phyloP scores from a whole-genome alignment of 2,329 filamentous ascomycete genomes.

The Colletotrichum lupini region DNA sequence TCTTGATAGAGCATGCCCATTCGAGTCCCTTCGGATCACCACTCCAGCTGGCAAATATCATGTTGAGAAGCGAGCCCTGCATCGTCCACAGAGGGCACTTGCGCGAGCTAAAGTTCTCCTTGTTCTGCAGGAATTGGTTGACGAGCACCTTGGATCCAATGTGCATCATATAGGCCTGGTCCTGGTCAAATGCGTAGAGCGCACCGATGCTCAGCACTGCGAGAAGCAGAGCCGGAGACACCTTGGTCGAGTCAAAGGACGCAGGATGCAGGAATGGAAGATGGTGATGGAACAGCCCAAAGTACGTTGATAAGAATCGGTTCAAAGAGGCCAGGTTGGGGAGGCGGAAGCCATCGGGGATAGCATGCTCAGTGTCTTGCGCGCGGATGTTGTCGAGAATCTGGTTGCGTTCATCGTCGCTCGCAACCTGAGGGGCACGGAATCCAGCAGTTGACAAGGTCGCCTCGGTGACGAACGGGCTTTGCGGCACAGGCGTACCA shows the following conservation, averaged over 20 bases:
- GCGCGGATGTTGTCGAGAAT: constrained; percentile 88
- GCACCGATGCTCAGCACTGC: constrained; percentile 95
- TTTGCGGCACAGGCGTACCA: constrained; percentile 78
- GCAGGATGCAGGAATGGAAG: constrained; percentile 94
- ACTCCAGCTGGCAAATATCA: constrained; percentile 99
- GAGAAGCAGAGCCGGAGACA: constrained; percentile 85
- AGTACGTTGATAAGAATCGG: constrained; percentile 94
- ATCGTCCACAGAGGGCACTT: constrained; percentile 99
- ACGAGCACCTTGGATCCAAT: constrained; percentile 98
- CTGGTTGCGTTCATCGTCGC: constrained; percentile 85
- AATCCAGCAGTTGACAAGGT: constrained; percentile 64
- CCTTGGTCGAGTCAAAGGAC: constrained; percentile 84
- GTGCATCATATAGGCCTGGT: constrained; percentile 96
- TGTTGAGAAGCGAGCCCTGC: constrained; percentile 96
- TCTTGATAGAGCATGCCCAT: constrained; percentile 99
- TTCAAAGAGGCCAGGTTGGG: constrained; percentile 86
- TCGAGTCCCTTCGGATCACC: constrained; percentile 97
- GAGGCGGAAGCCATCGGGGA: constrained; percentile 90
- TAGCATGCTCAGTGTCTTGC: constrained; percentile 82
- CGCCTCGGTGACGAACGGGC: constrained; percentile 75
- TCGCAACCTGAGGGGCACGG: constrained; percentile 82
- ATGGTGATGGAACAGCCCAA: constrained; percentile 96
- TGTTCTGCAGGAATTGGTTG: constrained; percentile 96
- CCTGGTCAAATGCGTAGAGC: constrained; percentile 95
- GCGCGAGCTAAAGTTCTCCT: constrained; percentile 97